Evolutionary conservation across 805 yeast species (phyloP), one percentile per base, ranked within the genome.

Genomic region (Candida dendrica): DNA sequence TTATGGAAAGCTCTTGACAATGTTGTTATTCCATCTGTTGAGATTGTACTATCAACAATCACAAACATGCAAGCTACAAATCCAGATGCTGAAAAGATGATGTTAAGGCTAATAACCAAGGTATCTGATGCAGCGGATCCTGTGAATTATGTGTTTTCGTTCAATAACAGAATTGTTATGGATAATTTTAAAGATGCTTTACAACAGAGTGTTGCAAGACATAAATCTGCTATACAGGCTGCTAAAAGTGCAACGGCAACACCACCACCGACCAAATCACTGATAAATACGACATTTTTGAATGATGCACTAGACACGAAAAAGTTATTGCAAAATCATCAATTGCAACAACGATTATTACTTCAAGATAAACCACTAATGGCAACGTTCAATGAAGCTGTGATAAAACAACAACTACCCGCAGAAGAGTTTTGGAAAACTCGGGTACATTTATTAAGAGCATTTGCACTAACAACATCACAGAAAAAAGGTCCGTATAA

Each of bases 401-500:
- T 93, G 6, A 87, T 89, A 46, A 74, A 79, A 44, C 74, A 75
- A 41, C 84, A 86, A 15, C 64, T 91, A 36, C 81, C 87, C 4
- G 86, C 95, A 0, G 76, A 75, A 33, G 88, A 89, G 52, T 90
- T 90, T 61, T 90, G 97, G 97, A 71, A 79, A 1, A 81, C 90
- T 6, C 67, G 97, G 48, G 68, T 89, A 10, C 86, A 87, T 52
- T 70, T 84, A 20, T 63, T 93, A 42, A 68, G 98, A 41, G 88
- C 96, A 0, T 87, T 77, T 64, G 96, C 97, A 1, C 73, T 93
- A 48, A 77, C 91, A 8, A 75, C 78, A 15, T 76, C 88, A 17
- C 98, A 93, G 57, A 84, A 85, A 49, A 71, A 83, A 39, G 98
- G 98, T 0, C 93, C 96, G 0, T 93, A 90, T 59, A 93, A 93